Conservation (phyloP, 805 yeast genomes). For the Schwanniomyces polymorphus region DNA sequence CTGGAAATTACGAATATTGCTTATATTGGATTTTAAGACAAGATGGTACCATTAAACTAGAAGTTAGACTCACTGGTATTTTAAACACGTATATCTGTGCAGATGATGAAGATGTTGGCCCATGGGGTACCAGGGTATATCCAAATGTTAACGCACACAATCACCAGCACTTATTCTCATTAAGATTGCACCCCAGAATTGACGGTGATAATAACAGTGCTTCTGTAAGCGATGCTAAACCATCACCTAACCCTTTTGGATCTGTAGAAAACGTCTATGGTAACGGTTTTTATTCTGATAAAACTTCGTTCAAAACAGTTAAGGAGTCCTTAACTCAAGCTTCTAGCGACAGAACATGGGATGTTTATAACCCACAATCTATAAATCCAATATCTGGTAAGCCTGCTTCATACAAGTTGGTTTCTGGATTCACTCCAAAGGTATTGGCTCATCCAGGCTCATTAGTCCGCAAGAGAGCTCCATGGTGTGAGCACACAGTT, state of each 20-base stretch:
- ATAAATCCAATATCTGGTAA: slow-evolving; percentile 69
- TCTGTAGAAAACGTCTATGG: slow-evolving; percentile 74
- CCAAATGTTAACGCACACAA: slow-evolving; percentile 83
- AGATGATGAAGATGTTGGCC: slow-evolving; percentile 65
- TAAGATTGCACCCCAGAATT: slow-evolving; percentile 77
- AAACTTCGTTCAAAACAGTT: slow-evolving; percentile 67
- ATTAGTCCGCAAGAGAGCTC: slow-evolving; percentile 76
- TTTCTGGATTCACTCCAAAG: slow-evolving; percentile 72
- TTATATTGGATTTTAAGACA: slow-evolving; percentile 81
- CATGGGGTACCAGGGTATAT: slow-evolving; percentile 80
- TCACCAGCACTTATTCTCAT: slow-evolving; percentile 80
- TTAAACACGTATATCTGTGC: slow-evolving; percentile 69
- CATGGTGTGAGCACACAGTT: slow-evolving; percentile 70
- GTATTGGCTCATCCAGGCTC: slow-evolving; percentile 74
- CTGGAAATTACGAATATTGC: slow-evolving; percentile 85
- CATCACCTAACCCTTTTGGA: slow-evolving; percentile 61
- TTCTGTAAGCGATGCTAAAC: slow-evolving; percentile 62
- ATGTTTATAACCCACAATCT: slow-evolving; percentile 69
- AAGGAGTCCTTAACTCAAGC: slow-evolving; percentile 65
- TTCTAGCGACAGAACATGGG: slow-evolving; percentile 72
- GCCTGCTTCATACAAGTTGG: slow-evolving; percentile 76
- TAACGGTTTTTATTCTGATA: slow-evolving; percentile 69
- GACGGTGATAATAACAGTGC: slow-evolving; percentile 81
- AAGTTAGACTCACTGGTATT: slow-evolving; percentile 79
- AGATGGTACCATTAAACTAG: slow-evolving; percentile 81